Evolutionary conservation across 2,329 filamentous ascomycete species (phyloP), one percentile per base, ranked within the genome.

Genomic region (Fusarium gaditjirri): DNA sequence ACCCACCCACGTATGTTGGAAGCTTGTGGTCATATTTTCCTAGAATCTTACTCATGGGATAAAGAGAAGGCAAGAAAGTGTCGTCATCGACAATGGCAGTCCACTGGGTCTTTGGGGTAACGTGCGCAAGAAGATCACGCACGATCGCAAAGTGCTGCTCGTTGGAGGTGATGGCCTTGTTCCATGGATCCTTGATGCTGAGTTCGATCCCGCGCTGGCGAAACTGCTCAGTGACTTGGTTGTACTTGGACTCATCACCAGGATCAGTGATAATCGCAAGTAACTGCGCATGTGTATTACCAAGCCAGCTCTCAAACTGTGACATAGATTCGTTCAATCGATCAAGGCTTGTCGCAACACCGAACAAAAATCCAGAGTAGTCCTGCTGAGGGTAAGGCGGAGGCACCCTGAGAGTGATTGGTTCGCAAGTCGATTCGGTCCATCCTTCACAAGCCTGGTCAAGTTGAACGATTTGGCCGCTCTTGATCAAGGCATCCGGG

Each of bases 61-160:
- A 78, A 47, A 91, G 83, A 4, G 86, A 88, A 4, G 86, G 84
- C 77, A 90, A 90, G 78, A 91, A 91, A 3, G 89, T 91, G 73
- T 91, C 89, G 74, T 91, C 89, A 75, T 91, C 89, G 41, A 91
- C 84, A 53, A 91, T 81, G 49, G 84, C 86, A 19, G 85, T 83
- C 89, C 89, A 91, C 36, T 82, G 80, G 0, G 87, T 89, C 19
- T 82, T 74, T 0, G 83, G 78, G 14, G 80, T 83, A 36, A 81
- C 77, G 54, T 84, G 80, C 29, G 82, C 76, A 29, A 87, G 78
- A 66, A 90, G 83, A 41, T 86, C 82, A 33, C 84, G 81, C 13
- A 90, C 78, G 17, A 90, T 82, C 17, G 86, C 83, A 75, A 90
- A 90, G 75, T 90, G 89, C 42, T 88, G 87, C 67, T 88, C 84